phyloP scores from a whole-genome alignment of 768 basidiomycete genomes.

The Lentinula boryana region DNA sequence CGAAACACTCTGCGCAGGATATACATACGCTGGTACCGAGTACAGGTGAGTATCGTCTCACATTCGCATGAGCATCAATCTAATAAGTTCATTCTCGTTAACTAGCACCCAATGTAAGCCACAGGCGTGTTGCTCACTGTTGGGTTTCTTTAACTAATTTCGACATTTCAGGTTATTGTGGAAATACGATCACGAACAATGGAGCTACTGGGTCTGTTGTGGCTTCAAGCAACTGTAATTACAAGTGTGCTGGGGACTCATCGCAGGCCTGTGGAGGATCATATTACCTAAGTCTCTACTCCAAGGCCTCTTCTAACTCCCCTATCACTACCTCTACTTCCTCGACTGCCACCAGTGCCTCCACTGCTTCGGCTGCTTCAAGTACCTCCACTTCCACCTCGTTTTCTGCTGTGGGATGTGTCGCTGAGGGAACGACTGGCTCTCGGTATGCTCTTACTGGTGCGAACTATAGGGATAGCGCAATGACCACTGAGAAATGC shows the following conservation, averaged over 20 bases:
- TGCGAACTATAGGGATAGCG: conserved; percentile 15
- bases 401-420: conserved; percentile 17
- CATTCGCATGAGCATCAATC: background rate
- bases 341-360: background rate
- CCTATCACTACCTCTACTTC: background rate
- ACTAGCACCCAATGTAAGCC: background rate
- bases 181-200: conserved; percentile 17
- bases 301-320: background rate
- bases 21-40: conserved; percentile 25
- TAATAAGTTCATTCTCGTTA: background rate
- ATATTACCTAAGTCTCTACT: conserved; percentile 1
- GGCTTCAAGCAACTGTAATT: conserved; percentile 11
- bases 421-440: conserved; percentile 25
- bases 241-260: conserved; percentile 14
- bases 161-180: conserved; percentile 17
- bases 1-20: conserved; percentile 23
- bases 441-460: conserved; percentile 22
- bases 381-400: background rate
- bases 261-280: conserved; percentile 16
- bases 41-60: conserved; percentile 6
- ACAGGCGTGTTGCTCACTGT: background rate
- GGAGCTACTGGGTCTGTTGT: conserved; percentile 16
- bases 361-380: conserved; percentile 6
- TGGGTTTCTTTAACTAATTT: background rate
- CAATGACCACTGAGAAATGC: conserved; percentile 27